Percentiles rank a stretch among this genome's conserved stretches.
phyloP scores from a whole-genome alignment of 257 asterid species.

The Cordia subcordata region DNA sequence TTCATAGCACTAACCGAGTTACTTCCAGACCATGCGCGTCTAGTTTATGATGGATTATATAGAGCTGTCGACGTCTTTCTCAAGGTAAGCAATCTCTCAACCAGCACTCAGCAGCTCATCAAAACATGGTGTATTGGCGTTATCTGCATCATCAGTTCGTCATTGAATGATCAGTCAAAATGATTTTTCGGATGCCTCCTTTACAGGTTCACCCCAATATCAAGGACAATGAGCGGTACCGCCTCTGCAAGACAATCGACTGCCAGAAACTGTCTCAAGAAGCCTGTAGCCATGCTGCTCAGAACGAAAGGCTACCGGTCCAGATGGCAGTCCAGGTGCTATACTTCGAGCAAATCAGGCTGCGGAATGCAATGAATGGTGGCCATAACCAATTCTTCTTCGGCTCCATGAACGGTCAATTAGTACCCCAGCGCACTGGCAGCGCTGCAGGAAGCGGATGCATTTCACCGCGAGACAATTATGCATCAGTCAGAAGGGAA shows the following conservation, averaged over 20 bases:
- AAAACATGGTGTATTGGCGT: not conserved
- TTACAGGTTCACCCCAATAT: conserved; percentile 86
- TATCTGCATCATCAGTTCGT: not conserved
- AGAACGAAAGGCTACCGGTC: conserved; percentile 85
- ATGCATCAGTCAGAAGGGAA: conserved; percentile 90
- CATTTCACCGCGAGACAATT: conserved; percentile 92
- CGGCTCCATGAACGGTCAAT: conserved; percentile 52
- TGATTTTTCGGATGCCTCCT: not conserved
- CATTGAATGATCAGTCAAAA: not conserved
- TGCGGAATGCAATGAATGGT: conserved; percentile 90
- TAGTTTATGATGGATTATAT: conserved; percentile 68
- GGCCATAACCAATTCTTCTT: conserved; percentile 64
- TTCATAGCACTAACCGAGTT: conserved; percentile 66
- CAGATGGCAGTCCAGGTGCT: conserved; percentile 97
- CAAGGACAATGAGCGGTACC: conserved; percentile 78
- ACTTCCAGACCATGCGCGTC: conserved; percentile 90
- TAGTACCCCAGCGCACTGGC: conserved; percentile 75
- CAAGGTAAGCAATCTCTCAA: conserved; percentile 53
- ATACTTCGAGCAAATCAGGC: conserved; percentile 85
- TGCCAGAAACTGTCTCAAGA: conserved; percentile 87
- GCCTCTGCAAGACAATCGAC: conserved; percentile 83
- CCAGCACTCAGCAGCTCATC: not conserved
- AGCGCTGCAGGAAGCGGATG: conserved; percentile 92
- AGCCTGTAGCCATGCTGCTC: conserved; percentile 99
- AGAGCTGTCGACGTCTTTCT: conserved; percentile 88